Percentiles rank a stretch among this genome's conserved stretches.
phyloP scores from a whole-genome alignment of 805 yeast genomes.

The Candida tallmaniae region DNA sequence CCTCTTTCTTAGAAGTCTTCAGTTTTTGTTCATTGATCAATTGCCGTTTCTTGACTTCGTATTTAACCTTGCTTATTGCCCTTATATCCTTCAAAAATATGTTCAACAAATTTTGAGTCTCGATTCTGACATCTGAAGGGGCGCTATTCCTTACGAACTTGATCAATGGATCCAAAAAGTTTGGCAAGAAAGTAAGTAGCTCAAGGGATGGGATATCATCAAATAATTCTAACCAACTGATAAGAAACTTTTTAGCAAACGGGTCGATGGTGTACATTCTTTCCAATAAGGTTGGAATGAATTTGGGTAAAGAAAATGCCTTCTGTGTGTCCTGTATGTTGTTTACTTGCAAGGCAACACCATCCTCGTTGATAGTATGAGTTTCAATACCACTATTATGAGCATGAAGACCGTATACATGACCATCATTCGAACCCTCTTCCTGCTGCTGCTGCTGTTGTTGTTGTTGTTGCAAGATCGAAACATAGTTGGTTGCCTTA shows the following conservation, averaged over 20 bases:
- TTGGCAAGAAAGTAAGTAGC: conserved; percentile 80
- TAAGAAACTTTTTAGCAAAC: conserved; percentile 83
- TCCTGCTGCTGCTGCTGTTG: conserved; percentile 1
- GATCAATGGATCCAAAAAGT: conserved; percentile 79
- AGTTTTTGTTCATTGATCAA: conserved; percentile 16
- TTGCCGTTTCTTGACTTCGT: conserved; percentile 35
- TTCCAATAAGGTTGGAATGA: conserved; percentile 88
- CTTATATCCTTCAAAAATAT: conserved; percentile 75
- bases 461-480: conserved; percentile 53
- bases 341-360: conserved; percentile 57
- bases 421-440: neutral
- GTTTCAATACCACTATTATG: conserved; percentile 25
- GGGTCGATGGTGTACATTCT: conserved; percentile 91
- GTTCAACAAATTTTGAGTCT: conserved; percentile 74
- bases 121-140: conserved; percentile 81
- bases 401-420: neutral
- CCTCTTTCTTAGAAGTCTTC: conserved; percentile 16
- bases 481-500: conserved; percentile 83
- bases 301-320: conserved; percentile 81
- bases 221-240: conserved; percentile 89
- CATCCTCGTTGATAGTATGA: conserved; percentile 49
- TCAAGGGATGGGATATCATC: conserved; percentile 93
- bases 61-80: conserved; percentile 66
- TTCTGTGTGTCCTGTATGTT: conserved; percentile 53
- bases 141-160: conserved; percentile 72